Evolutionary conservation across 2,329 filamentous ascomycete species (phyloP).

Genomic region (Penicillium sp.): DNA sequence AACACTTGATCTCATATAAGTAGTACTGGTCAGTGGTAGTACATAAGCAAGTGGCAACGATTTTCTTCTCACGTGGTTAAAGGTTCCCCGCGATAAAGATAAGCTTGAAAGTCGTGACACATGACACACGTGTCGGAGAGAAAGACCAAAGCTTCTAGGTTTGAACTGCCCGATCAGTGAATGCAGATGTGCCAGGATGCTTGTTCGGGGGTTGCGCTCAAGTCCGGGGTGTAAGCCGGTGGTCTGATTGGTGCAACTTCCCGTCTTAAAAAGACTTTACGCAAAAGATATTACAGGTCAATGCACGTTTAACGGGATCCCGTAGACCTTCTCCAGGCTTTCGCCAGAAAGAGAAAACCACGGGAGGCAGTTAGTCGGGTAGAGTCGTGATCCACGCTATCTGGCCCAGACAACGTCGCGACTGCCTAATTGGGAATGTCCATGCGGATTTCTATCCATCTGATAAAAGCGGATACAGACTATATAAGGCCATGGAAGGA

Average conservation of each 20-base stretch:
- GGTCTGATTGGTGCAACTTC: conserved; percentile 14
- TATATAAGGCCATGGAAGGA: conserved; percentile 17
- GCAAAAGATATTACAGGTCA: conserved; percentile 18
- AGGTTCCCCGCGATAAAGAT: not conserved
- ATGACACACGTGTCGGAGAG: not conserved
- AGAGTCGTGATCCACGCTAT: conserved; percentile 13
- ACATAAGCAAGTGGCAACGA: too few relatives aligned
- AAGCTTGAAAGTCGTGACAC: conserved; percentile 15
- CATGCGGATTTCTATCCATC: conserved; percentile 20
- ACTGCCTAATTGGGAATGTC: conserved; percentile 27
- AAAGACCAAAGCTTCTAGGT: conserved; percentile 4
- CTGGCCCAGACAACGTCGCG: conserved; percentile 7
- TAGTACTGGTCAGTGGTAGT: too few relatives aligned
- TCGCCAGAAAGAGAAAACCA: conserved; percentile 12
- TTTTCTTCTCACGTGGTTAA: not conserved
- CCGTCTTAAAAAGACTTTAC: conserved; percentile 14
- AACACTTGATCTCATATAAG: too few relatives aligned
- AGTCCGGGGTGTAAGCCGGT: not conserved
- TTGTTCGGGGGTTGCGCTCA: not conserved
- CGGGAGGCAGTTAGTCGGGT: conserved; percentile 6
- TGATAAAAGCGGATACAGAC: conserved; percentile 5
- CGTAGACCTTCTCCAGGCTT: conserved; percentile 16
- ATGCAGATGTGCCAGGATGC: not conserved
- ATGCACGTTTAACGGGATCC: not conserved
- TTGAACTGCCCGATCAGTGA: conserved; percentile 16